phyloP scores from a whole-genome alignment of 2,329 filamentous ascomycete genomes.

The Fusarium succisae region DNA sequence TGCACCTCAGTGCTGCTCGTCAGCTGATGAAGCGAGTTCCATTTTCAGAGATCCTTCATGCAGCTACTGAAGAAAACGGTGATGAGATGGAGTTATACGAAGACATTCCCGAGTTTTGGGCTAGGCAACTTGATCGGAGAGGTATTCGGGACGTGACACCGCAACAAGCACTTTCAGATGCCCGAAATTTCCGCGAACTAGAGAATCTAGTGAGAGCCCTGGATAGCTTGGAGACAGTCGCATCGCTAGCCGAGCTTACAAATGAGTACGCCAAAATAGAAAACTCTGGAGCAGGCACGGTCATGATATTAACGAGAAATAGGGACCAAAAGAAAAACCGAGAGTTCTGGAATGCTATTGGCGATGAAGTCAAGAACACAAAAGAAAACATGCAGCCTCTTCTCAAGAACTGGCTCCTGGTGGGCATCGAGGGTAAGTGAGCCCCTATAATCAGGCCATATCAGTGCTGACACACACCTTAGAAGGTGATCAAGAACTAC shows the following conservation, averaged over 20 bases:
- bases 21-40: slow-evolving; percentile 61
- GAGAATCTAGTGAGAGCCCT: slow-evolving; percentile 73
- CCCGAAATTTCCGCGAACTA: slow-evolving; percentile 73
- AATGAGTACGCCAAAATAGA: slow-evolving; percentile 57
- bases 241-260: slow-evolving; percentile 62
- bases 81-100: slow-evolving; percentile 52
- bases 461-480: slow-evolving; percentile 15
- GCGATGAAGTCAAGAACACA: slow-evolving; percentile 61
- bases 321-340: slow-evolving; percentile 51
- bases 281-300: too few species aligned
- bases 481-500: slow-evolving; percentile 70
- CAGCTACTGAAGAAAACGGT: slow-evolving; percentile 50
- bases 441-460: background rate
- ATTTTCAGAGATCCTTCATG: slow-evolving; percentile 59
- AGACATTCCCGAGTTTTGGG: slow-evolving; percentile 52
- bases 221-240: slow-evolving; percentile 74
- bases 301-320: slow-evolving; percentile 41
- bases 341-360: slow-evolving; percentile 65
- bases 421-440: slow-evolving; percentile 63
- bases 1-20: slow-evolving; percentile 64
- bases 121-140: slow-evolving; percentile 48
- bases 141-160: slow-evolving; percentile 49
- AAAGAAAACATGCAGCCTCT: slow-evolving; percentile 68
- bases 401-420: slow-evolving; percentile 71
- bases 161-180: slow-evolving; percentile 61